A percentile compares a stretch with the other conserved stretches of the same genome.
Evolutionary conservation across 1,284 basidiomycete genomes (phyloP).

Genomic region (Cutaneotrichosporon dermatis): DNA sequence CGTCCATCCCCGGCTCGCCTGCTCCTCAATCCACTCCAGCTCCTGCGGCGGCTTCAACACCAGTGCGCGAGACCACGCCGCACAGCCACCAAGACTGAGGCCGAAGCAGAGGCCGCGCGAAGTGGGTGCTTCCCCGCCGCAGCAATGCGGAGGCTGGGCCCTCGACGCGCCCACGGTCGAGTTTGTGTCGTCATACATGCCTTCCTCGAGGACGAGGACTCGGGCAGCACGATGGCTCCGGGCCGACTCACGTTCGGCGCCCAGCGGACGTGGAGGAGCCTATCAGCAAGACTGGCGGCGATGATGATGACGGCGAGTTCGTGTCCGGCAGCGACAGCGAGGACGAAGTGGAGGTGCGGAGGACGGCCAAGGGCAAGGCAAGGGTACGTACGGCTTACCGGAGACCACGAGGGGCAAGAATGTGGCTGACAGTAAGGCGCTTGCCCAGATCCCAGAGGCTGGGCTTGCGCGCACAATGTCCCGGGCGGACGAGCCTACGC

Average conservation of each 20-base stretch:
- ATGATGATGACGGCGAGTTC: constrained; percentile 1
- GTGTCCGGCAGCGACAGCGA: background rate
- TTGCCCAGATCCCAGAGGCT: no score
- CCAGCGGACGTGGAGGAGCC: constrained; percentile 10
- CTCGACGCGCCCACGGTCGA: constrained; percentile 9
- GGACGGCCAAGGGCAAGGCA: background rate
- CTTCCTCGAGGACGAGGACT: constrained; percentile 23
- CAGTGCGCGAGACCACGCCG: background rate
- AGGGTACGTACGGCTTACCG: background rate
- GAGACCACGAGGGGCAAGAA: no score
- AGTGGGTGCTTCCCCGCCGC: constrained; percentile 26
- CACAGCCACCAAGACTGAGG: background rate
- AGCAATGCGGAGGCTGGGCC: constrained; percentile 11
- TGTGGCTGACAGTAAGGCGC: no score
- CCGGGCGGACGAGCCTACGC: no score
- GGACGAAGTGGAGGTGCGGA: background rate
- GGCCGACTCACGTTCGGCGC: constrained; percentile 27
- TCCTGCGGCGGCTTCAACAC: no score
- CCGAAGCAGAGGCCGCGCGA: constrained; percentile 19
- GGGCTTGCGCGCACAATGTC: no score
- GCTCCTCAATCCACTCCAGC: no score
- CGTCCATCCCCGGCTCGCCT: background rate
- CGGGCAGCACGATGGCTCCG: constrained; percentile 5
- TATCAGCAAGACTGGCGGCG: no score
- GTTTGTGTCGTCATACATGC: constrained; percentile 33